A percentile compares a stretch with the other conserved stretches of the same genome.
These are phyloP conservation scores for Mucor circinelloides DNA, from an alignment of 371 early-diverging fungal species.

Conservation along the genomic window DNA sequence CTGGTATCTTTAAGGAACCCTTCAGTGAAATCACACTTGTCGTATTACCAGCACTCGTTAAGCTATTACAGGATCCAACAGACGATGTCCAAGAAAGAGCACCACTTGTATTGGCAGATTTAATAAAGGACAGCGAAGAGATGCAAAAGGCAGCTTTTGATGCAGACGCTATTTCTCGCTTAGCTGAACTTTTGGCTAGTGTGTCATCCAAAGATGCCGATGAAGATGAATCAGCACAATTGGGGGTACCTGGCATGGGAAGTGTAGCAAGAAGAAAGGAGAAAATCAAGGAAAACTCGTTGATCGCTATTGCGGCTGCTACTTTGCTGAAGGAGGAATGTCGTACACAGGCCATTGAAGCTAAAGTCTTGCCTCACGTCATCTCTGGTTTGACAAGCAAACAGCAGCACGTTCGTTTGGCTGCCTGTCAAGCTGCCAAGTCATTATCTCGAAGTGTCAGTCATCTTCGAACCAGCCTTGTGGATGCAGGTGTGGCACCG, in stretches of 20 bases:
- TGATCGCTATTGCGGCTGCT: constrained; percentile 81
- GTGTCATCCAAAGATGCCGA: constrained; percentile 46
- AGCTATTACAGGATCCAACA: constrained; percentile 62
- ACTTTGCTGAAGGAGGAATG: constrained; percentile 79
- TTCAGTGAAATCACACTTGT: constrained; percentile 59
- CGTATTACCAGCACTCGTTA: constrained; percentile 79
- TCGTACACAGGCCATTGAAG: constrained; percentile 80
- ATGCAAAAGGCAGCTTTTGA: constrained; percentile 84
- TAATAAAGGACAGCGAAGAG: constrained; percentile 74
- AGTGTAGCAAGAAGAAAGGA: constrained; percentile 63
- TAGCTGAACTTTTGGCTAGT: constrained; percentile 63
- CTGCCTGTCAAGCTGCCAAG: constrained; percentile 82
- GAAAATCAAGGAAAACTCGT: constrained; percentile 67
- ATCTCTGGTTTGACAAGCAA: constrained; percentile 70
- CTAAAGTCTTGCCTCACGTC: constrained; percentile 77
- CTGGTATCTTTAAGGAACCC: constrained; percentile 60
- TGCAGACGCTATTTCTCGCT: constrained; percentile 71
- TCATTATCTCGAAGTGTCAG: constrained; percentile 81
- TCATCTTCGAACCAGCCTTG: constrained; percentile 76
- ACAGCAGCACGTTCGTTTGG: constrained; percentile 64
- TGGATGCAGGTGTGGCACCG: constrained; percentile 79
- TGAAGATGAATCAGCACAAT: constrained; percentile 31
- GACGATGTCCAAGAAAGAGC: constrained; percentile 70
- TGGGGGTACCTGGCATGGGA: constrained; percentile 48
- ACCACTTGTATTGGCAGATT: constrained; percentile 72